Evolutionary conservation across 2,329 filamentous ascomycete species (phyloP).

Genomic region (Ceratocystis albifundus): DNA sequence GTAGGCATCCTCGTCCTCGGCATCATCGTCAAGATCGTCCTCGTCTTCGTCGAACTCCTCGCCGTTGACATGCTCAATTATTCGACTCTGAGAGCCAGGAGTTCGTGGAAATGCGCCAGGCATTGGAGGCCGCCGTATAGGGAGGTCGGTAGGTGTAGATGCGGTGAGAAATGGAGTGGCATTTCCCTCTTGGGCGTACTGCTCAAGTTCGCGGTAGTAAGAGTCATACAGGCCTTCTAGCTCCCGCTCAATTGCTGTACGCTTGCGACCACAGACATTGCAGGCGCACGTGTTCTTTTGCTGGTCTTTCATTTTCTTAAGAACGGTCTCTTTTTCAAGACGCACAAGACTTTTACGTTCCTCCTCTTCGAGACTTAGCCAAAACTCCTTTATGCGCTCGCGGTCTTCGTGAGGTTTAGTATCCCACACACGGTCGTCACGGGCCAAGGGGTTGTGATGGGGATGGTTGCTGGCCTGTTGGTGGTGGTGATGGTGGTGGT

Average conservation of each 20-base stretch:
- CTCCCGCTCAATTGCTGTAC: conserved; percentile 95
- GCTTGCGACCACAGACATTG: conserved; percentile 90
- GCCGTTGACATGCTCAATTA: conserved; percentile 49
- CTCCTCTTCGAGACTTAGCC: conserved; percentile 86
- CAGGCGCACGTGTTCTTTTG: conserved; percentile 99
- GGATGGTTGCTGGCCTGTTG: neutral
- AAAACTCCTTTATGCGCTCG: conserved; percentile 96
- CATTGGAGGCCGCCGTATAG: conserved; percentile 47
- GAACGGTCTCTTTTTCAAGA: conserved; percentile 94
- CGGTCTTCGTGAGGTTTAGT: conserved; percentile 88
- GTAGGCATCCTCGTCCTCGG: conserved; percentile 29
- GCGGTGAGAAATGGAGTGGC: conserved; percentile 20
- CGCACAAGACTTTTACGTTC: conserved; percentile 92
- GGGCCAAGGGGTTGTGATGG: conserved; percentile 4
- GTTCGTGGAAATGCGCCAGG: conserved; percentile 50
- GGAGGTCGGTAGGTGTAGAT: conserved; percentile 45
- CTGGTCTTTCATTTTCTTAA: conserved; percentile 99
- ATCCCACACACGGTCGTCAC: conserved; percentile 66
- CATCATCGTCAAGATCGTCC: conserved; percentile 47
- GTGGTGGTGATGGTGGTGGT: conserved; percentile 9
- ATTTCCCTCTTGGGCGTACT: conserved; percentile 61
- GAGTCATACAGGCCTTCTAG: conserved; percentile 95
- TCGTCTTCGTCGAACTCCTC: conserved; percentile 45
- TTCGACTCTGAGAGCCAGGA: conserved; percentile 62
- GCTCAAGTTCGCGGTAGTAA: conserved; percentile 95